These are phyloP conservation scores for Arctium lappa DNA, from an alignment of 129 eudicot genomes.

Conservation along the genomic window DNA sequence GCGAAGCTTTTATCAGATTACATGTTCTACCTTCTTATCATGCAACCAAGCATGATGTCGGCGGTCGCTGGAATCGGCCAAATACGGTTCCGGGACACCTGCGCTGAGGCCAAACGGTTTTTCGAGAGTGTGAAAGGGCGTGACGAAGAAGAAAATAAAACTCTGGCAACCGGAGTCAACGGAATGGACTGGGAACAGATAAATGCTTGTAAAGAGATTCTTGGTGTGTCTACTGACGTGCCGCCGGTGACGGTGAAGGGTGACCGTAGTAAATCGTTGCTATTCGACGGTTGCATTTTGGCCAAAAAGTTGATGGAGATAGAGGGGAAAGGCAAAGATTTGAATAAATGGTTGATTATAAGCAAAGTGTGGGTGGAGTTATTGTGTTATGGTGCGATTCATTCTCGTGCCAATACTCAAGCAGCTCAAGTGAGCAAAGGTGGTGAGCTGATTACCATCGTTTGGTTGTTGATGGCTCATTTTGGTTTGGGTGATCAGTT, in stretches of 20 bases:
- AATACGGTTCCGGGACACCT: constrained; percentile 53
- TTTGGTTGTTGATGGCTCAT: constrained; percentile 65
- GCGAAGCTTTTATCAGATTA: constrained; percentile 51
- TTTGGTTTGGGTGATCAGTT: constrained; percentile 56
- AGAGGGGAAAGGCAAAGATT: not conserved
- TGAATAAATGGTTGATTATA: constrained; percentile 37
- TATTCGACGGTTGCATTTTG: constrained; percentile 45
- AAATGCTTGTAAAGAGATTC: constrained; percentile 25
- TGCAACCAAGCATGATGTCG: constrained; percentile 63
- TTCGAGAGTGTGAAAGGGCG: not conserved
- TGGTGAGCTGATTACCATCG: constrained; percentile 53
- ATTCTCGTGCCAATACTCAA: constrained; percentile 39
- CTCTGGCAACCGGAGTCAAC: not conserved
- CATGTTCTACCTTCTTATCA: constrained; percentile 65
- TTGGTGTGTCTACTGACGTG: constrained; percentile 17
- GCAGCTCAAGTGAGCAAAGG: constrained; percentile 53
- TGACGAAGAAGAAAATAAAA: not conserved
- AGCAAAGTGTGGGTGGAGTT: constrained; percentile 62
- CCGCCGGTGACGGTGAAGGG: constrained; percentile 43
- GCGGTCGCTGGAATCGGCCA: constrained; percentile 63
- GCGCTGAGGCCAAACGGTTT: constrained; percentile 48
- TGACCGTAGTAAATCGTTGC: constrained; percentile 37
- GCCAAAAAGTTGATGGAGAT: constrained; percentile 26
- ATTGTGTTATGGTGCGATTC: constrained; percentile 43
- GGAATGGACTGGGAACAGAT: not conserved